These are phyloP conservation scores for Lentinula detonsa DNA, from an alignment of 768 basidiomycete species.

Conservation along the genomic window DNA sequence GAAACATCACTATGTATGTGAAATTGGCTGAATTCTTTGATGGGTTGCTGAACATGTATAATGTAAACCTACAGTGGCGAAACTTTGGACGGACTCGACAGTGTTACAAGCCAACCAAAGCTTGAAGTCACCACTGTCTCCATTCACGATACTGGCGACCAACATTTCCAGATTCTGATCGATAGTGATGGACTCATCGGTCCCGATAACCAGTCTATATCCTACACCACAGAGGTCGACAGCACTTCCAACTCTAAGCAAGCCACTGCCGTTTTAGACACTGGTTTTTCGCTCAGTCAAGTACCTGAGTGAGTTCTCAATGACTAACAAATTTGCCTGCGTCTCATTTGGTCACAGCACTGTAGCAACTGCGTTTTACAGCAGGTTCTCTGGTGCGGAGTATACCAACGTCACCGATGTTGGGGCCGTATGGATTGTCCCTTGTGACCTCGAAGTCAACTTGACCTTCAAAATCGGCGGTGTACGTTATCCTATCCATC, in stretches of 20 bases:
- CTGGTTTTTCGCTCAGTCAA: conserved; percentile 65
- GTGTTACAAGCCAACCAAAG: conserved; percentile 43
- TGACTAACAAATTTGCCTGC: conserved; percentile 11
- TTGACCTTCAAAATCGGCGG: conserved; percentile 61
- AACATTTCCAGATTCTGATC: conserved; percentile 63
- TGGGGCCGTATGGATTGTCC: conserved; percentile 52
- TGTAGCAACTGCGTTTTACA: conserved; percentile 59
- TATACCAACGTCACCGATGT: conserved; percentile 30
- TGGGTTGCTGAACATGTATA: not conserved
- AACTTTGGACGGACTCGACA: conserved; percentile 40
- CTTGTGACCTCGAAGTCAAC: conserved; percentile 60
- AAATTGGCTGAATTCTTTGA: not conserved
- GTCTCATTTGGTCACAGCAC: conserved; percentile 20
- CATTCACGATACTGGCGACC: conserved; percentile 27
- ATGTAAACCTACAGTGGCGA: conserved; percentile 31
- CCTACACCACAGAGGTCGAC: conserved; percentile 38
- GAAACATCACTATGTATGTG: conserved; percentile 47
- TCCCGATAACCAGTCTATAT: conserved; percentile 47
- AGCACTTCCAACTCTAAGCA: conserved; percentile 35
- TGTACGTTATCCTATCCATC: conserved; percentile 53
- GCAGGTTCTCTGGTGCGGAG: conserved; percentile 45
- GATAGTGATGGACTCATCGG: conserved; percentile 60
- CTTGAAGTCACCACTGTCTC: conserved; percentile 39
- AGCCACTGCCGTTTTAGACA: conserved; percentile 59
- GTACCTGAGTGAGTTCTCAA: conserved; percentile 37